Evolutionary conservation across 352 stramenopile genomes (phyloP), one percentile per base, ranked within the genome.

Genomic region (Pythium brachiatum): DNA sequence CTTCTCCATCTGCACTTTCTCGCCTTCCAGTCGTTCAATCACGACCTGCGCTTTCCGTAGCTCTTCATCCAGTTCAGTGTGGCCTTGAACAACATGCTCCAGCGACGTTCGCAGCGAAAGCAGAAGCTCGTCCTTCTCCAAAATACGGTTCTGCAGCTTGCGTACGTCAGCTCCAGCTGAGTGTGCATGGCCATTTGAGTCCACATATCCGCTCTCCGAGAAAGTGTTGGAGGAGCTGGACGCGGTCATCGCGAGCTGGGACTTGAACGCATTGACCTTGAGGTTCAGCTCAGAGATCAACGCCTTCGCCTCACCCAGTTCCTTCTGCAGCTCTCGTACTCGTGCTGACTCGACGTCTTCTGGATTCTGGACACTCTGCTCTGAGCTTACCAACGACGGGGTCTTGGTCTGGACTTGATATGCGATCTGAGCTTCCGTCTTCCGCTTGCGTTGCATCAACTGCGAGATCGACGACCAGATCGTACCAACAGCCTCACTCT

Each of bases 71-170:
- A 90, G 57, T n/a, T 79, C 69, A 1, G 57, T 71, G n/a, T 83
- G 67, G 25, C 82, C 69, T 18, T 78, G 66, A 20, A 75, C 63
- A 0, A 79, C 67, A 2, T 69, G 61, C 38, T 81, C 70, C 23
- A 83, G 36, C 5, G 69, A 76, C 0, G 39, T 46, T 3, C 72
- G 68, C 3, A 83, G 56, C 3, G 72, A 76, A 3, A 65, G 23
- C 26, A 83, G 44, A 1, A 79, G 39, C 29, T 78, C 66, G 4
- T 83, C 75, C 70, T 68, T 89, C 58, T 87, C 74, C 25, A 85
- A 68, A 4, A 82, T 20, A 9, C 53, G 36, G 27, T 26, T 64
- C 34, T 78, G n/a, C 12, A 79, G 53, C 23, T 57, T 59, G 13
- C 41, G 52, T 1, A 68, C 18, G 32, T 76, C 66, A 34, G 15